Conservation (phyloP, 2,329 filamentous ascomycete species). For the Botrytis deweyae region DNA sequence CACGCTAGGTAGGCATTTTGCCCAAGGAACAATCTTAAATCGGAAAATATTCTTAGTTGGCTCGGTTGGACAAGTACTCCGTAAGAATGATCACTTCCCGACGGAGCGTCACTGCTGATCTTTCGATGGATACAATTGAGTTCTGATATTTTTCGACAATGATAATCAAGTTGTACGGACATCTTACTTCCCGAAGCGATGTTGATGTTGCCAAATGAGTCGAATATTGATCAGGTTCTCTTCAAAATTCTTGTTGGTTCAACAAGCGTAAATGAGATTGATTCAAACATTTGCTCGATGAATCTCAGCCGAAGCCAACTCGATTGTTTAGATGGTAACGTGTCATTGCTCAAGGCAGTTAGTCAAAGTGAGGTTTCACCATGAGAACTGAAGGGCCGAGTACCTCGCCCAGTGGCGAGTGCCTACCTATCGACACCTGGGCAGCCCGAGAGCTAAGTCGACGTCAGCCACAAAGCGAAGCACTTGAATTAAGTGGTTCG, state of each 20-base stretch:
- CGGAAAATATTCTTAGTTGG: neutral
- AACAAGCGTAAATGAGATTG: neutral
- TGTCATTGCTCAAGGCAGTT: neutral
- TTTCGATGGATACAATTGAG: neutral
- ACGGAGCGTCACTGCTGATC: neutral
- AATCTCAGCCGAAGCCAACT: neutral
- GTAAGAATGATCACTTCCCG: neutral
- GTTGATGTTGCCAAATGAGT: neutral
- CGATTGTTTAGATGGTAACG: neutral
- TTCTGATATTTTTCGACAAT: neutral
- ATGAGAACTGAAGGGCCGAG: neutral
- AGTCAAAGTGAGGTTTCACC: slow-evolving; percentile 10
- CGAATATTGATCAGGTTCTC: neutral
- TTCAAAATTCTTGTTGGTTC: neutral
- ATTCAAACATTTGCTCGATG: neutral
- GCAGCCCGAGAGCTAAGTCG: neutral
- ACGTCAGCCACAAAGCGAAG: neutral
- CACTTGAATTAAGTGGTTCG: neutral
- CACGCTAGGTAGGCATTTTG: neutral
- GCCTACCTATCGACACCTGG: neutral
- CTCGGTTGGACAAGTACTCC: neutral
- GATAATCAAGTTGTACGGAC: neutral
- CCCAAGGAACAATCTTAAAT: neutral
- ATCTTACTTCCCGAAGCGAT: neutral
- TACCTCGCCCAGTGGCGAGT: neutral